These are phyloP conservation scores for Aulographum hederae DNA, from an alignment of 2,329 filamentous ascomycete species.

Conservation along the genomic window DNA sequence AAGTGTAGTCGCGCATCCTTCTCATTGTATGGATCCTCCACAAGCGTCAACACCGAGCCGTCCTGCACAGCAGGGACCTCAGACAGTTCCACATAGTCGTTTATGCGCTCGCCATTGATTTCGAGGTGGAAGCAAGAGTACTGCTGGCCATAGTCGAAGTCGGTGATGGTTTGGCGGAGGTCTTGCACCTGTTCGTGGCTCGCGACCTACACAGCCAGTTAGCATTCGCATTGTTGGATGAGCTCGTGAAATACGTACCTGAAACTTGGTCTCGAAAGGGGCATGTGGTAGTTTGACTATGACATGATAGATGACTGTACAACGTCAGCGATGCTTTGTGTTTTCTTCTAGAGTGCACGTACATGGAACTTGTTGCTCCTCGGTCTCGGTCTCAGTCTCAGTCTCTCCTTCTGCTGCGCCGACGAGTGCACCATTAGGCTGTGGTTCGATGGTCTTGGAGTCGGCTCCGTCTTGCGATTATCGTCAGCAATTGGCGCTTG, in stretches of 20 bases:
- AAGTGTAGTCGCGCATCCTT: conserved; percentile 95
- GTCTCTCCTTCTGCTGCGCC: neutral
- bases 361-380: too few species aligned
- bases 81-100: conserved; percentile 84
- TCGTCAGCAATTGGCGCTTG: too few species aligned
- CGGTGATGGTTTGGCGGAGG: conserved; percentile 89
- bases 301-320: too few species aligned
- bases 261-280: conserved; percentile 64
- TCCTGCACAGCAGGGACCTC: conserved; percentile 66
- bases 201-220: conserved; percentile 42
- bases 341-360: too few species aligned
- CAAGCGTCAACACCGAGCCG: conserved; percentile 61
- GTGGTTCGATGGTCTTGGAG: too few species aligned
- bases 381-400: too few species aligned
- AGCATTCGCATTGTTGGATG: conserved; percentile 3
- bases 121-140: conserved; percentile 99
- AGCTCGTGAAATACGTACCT: conserved; percentile 38
- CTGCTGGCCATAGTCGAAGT: conserved; percentile 80
- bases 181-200: conserved; percentile 94
- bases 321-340: too few species aligned
- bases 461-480: too few species aligned
- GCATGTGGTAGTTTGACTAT: conserved; percentile 68
- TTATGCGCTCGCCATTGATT: conserved; percentile 72
- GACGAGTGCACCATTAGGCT: too few species aligned
- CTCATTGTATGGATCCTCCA: conserved; percentile 94